Evolutionary conservation across 768 basidiomycete species (phyloP).

Genomic region (Pulveroboletus sp.): DNA sequence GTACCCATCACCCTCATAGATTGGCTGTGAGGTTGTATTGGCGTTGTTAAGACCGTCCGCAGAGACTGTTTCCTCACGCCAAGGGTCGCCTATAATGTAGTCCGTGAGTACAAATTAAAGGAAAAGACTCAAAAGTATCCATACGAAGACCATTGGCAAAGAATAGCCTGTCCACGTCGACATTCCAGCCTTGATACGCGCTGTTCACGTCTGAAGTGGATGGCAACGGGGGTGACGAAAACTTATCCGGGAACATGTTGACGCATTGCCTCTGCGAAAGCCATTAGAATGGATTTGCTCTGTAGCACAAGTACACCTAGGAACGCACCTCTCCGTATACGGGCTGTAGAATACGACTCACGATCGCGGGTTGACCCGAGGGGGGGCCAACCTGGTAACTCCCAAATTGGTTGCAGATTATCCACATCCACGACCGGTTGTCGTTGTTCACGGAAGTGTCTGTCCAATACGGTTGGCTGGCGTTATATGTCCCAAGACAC

Average conservation of each 20-base stretch:
- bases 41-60: conserved; percentile 44
- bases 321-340: conserved; percentile 25
- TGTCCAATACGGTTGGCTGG: conserved; percentile 44
- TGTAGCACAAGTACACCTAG: not conserved
- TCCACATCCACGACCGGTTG: conserved; percentile 68
- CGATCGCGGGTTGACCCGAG: conserved; percentile 30
- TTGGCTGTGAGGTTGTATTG: conserved; percentile 54
- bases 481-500: conserved; percentile 43
- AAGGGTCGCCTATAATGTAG: conserved; percentile 58
- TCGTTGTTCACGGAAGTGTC: conserved; percentile 54
- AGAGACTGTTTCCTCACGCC: conserved; percentile 68
- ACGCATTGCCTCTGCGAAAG: conserved; percentile 61
- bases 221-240: conserved; percentile 45
- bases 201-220: conserved; percentile 43
- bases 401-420: conserved; percentile 72
- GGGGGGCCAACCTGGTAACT: conserved; percentile 43
- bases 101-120: not conserved
- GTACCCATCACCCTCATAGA: conserved; percentile 60
- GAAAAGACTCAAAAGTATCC: conserved; percentile 14
- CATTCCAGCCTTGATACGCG: conserved; percentile 62
- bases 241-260: conserved; percentile 62
- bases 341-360: conserved; percentile 33
- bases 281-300: not conserved
- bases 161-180: conserved; percentile 55
- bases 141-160: conserved; percentile 67